Base-by-base conservation (phyloP, 2,329 filamentous ascomycete species). In the Seiridium unicorne region DNA sequence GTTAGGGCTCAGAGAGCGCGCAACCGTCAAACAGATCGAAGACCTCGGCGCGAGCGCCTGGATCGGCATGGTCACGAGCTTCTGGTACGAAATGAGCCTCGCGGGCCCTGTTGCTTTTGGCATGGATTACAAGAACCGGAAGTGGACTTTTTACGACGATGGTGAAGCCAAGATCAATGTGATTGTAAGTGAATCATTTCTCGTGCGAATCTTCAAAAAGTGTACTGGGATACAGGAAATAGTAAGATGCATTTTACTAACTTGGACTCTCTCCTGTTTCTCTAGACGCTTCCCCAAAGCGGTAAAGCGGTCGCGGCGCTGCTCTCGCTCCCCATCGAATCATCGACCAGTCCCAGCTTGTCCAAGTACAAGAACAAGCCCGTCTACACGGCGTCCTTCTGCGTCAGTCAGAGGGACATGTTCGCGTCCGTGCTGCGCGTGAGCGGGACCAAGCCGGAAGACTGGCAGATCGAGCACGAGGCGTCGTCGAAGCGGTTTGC, bases 391-490 rank as follows among this genome's bases (percentile, higher is more conserved):
- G 78, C 76, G 6, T 87, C 83, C 62, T 90, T 89, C 73, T 70
- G 74, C 9, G 65, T 87, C 61, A 84, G 73, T 61, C 89, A 91
- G 70, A 78, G 79, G 9, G 87, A 91, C 8, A 90, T 91, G 76
- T 79, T 91, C 58, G 81, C 82, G 44, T 81, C 80, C n/a, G 72
- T 88, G 10, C 79, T 87, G 66, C 81, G 82, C 0, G 86, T 87
- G 3, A 82, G 83, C 0, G 81, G 81, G 0, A 85, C 82, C 0
- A 81, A 74, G 1, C 83, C 87, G 44, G 73, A 71, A 0, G 87
- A 90, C 66, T 91, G 88, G 40, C 78, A 69, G 2, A 79, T 91
- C 59, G 75, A 68, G 1, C 71, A 79, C 6, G 80, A 87, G 71
- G 65, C 70, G 0, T 72, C 76, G 1, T 63, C 74, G 46, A 72